Conservation (phyloP, 495 filamentous ascomycete genomes). For the Delitschia confertaspora region DNA sequence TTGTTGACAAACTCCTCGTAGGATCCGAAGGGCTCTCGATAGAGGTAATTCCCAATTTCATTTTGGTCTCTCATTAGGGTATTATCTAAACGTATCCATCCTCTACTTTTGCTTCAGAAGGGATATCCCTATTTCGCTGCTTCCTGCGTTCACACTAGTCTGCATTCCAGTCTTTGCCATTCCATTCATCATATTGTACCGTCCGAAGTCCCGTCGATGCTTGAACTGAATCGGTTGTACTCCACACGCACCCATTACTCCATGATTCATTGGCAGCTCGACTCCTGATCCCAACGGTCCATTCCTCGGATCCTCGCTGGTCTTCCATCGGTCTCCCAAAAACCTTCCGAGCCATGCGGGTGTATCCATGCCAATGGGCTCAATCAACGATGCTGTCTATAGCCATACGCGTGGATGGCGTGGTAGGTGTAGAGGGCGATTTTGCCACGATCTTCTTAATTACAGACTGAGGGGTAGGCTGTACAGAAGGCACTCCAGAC, state of each 20-base stretch:
- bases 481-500: not conserved
- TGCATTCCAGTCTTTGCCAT: not conserved
- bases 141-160: not conserved
- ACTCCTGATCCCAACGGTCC: not conserved
- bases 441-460: slow-evolving; percentile 11
- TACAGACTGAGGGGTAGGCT: slow-evolving; percentile 7
- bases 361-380: not conserved
- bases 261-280: no score
- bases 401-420: slow-evolving; percentile 27
- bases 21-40: not conserved
- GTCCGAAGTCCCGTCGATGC: not conserved
- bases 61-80: not conserved
- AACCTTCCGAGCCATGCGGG: not conserved
- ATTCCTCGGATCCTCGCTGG: not conserved
- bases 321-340: not conserved
- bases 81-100: not conserved
- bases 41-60: not conserved
- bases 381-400: slow-evolving; percentile 29
- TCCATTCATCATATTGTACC: not conserved
- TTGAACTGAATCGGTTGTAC: no score
- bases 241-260: no score
- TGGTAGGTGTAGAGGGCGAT: slow-evolving; percentile 25
- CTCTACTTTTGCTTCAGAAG: not conserved
- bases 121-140: not conserved
- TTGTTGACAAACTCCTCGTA: not conserved